Base-by-base conservation (phyloP, 768 basidiomycete genomes). In the Lactifluus pinguis region DNA sequence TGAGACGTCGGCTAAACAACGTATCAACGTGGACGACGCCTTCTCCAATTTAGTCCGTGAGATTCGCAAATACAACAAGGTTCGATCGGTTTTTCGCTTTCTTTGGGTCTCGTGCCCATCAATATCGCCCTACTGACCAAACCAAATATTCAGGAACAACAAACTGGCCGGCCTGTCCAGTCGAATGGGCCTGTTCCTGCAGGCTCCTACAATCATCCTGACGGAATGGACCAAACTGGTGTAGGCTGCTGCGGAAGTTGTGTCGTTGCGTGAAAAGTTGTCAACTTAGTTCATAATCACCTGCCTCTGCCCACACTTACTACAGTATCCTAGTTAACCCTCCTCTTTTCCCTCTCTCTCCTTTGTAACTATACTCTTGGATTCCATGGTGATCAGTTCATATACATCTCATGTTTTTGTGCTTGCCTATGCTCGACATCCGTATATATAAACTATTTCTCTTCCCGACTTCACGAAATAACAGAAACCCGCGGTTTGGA, bases 21-120 rank as follows among this genome's bases (percentile, higher is more conserved):
- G 95, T 55, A 92, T 95, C 76, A 97, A 97, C 68, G 94, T 98
- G 57, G 95, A 98, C 67, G 92, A 97, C 76, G 92, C 92, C 13
- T 98, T 98, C 76, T 84, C 82, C 68, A 87, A 88, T 64, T 87
- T 98, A 66, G 93, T 98, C 34, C 85, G 94, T 36, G 91, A 94
- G 73, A 97, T 97, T 68, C 81, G 93, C 70, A 87, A 87, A 72
- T 94, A 92, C 72, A 97, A 95, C 79, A 92, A 91, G 80, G 93
- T 91, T 53, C 52, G 77, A 63, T 14, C 15, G 2, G 14, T 42
- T 47, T 25, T 25, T 36, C 13, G 8, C 41, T 39, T 21, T 13
- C 25, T 17, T 39, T 36, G 47, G 19, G 21, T 30, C 15, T 39
- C 32, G 57, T 57, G 39, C 30, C 29, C n/a, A 11, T 32, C 41